Evolutionary conservation across 768 basidiomycete genomes (phyloP).

Genomic region (Mycena galericulata): DNA sequence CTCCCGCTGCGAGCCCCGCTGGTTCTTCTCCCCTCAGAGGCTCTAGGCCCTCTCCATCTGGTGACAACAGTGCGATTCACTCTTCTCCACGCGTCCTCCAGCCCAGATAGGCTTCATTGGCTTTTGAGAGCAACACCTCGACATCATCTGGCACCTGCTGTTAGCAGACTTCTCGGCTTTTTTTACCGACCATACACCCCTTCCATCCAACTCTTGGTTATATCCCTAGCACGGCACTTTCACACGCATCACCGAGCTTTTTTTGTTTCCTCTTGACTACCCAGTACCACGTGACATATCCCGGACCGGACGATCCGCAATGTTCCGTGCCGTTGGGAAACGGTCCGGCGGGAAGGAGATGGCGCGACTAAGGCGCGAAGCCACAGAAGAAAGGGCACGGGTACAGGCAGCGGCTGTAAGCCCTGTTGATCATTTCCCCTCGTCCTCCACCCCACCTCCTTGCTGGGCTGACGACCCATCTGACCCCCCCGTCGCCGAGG

Average conservation of each 20-base stretch:
- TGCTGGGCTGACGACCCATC: not conserved
- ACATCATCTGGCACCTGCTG: not conserved
- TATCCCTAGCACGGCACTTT: not conserved
- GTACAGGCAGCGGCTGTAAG: not conserved
- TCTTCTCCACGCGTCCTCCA: constrained; percentile 4
- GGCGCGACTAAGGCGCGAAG: too few species aligned
- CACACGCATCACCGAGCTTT: not conserved
- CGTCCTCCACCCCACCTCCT: not conserved
- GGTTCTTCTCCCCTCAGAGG: not conserved
- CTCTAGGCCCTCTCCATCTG: not conserved
- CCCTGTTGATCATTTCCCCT: not conserved
- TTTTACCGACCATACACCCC: constrained; percentile 7
- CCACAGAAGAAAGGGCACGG: too few species aligned
- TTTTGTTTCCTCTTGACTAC: not conserved
- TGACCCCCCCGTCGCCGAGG: not conserved
- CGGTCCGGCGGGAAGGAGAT: too few species aligned
- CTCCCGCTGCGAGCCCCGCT: not conserved
- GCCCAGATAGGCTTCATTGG: constrained; percentile 5
- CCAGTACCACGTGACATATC: not conserved
- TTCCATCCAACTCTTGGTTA: not conserved
- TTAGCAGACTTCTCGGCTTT: not conserved
- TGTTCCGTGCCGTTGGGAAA: too few species aligned
- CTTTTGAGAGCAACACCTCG: not conserved
- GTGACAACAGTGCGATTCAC: not conserved
- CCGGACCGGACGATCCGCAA: not conserved